Evolutionary conservation across 192 early-diverging fungal species (phyloP).

Genomic region (Coemansia sp.): DNA sequence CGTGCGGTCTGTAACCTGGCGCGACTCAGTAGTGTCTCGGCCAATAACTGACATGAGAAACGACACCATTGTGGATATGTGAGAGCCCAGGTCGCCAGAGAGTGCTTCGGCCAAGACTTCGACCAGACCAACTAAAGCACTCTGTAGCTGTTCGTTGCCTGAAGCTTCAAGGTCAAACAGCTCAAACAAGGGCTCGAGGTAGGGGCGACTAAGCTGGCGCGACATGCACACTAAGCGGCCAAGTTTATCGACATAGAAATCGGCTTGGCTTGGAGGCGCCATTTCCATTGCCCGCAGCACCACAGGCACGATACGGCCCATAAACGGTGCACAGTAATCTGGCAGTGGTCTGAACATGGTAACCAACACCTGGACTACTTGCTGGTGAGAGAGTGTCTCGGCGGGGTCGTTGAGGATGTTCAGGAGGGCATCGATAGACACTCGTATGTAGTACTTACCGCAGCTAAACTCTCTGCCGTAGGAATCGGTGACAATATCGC

Average conservation of each 20-base stretch:
- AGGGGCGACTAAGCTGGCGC: constrained; percentile 87
- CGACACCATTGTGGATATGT: constrained; percentile 78
- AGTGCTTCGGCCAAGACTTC: constrained; percentile 85
- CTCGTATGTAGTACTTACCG: constrained; percentile 90
- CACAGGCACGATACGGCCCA: constrained; percentile 76
- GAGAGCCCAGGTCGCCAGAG: constrained; percentile 86
- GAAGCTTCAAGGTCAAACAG: constrained; percentile 76
- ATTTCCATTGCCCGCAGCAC: constrained; percentile 85
- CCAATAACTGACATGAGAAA: constrained; percentile 88
- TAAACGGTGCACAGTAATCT: constrained; percentile 15
- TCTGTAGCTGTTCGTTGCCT: constrained; percentile 66
- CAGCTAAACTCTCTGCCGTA: constrained; percentile 18
- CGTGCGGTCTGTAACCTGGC: constrained; percentile 66
- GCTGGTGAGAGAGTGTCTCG: constrained; percentile 79
- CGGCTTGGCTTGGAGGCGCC: constrained; percentile 75
- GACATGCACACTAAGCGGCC: constrained; percentile 81
- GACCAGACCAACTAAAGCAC: constrained; percentile 82
- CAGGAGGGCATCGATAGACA: constrained; percentile 85
- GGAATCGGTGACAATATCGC: constrained; percentile 20
- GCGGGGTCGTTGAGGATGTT: constrained; percentile 85
- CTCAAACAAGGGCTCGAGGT: constrained; percentile 76
- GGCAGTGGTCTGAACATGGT: constrained; percentile 86
- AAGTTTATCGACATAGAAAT: constrained; percentile 91
- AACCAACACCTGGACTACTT: constrained; percentile 89
- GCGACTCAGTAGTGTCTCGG: constrained; percentile 69